Evolutionary conservation across 768 basidiomycete genomes (phyloP).

Genomic region (Mycena pura): DNA sequence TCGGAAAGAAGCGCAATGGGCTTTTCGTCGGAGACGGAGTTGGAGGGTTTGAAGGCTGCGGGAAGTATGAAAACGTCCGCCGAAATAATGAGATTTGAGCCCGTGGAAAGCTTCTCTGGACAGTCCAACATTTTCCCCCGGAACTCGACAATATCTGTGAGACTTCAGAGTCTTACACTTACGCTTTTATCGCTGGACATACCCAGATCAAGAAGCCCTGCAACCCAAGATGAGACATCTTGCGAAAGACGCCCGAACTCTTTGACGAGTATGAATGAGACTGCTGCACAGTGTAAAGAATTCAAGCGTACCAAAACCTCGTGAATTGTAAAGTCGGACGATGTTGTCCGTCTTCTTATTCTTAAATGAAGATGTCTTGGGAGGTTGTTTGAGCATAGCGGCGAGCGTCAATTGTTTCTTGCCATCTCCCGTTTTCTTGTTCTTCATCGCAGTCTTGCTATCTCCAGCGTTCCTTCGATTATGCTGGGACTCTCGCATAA

Average conservation of each 20-base stretch:
- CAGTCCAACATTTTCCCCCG: constrained; percentile 80
- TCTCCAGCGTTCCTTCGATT: constrained; percentile 34
- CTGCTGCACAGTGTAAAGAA: neutral
- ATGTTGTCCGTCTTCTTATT: constrained; percentile 68
- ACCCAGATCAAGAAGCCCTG: constrained; percentile 78
- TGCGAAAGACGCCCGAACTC: constrained; percentile 83
- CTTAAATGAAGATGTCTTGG: constrained; percentile 45
- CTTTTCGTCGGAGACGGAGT: constrained; percentile 40
- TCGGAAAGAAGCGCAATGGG: constrained; percentile 64
- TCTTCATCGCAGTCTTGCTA: constrained; percentile 38
- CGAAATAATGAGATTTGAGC: constrained; percentile 79
- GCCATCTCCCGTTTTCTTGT: constrained; percentile 44
- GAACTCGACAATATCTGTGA: constrained; percentile 68
- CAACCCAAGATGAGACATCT: constrained; percentile 74
- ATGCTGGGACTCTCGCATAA: constrained; percentile 61
- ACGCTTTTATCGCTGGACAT: constrained; percentile 15
- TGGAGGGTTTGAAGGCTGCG: constrained; percentile 67
- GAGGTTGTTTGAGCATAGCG: constrained; percentile 68
- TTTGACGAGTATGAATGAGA: constrained; percentile 32
- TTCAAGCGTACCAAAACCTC: constrained; percentile 63
- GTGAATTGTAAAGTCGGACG: constrained; percentile 67
- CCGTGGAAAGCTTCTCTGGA: constrained; percentile 72
- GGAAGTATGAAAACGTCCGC: constrained; percentile 73
- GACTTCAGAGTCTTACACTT: neutral
- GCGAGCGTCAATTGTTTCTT: constrained; percentile 74